Evolutionary conservation across 371 early-diverging fungal species (phyloP).

Genomic region (Lichtheimia ornata): DNA sequence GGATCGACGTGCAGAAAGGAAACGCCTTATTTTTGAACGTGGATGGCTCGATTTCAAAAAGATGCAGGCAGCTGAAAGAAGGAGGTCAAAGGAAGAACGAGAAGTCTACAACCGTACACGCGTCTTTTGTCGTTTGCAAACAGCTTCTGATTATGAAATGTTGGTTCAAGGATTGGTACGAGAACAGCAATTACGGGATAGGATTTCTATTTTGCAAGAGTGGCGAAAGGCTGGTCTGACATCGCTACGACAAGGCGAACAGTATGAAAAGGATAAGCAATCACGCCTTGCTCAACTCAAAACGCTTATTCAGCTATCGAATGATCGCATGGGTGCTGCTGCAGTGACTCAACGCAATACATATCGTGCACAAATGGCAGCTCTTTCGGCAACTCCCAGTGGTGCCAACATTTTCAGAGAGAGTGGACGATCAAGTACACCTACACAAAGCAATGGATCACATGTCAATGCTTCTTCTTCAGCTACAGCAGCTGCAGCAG

Average conservation of each 20-base stretch:
- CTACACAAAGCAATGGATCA: conserved; percentile 9
- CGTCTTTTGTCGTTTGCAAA: conserved; percentile 89
- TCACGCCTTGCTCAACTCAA: conserved; percentile 43
- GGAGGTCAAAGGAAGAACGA: conserved; percentile 82
- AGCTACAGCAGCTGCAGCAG: neutral
- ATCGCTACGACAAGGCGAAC: conserved; percentile 71
- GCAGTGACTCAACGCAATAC: conserved; percentile 18
- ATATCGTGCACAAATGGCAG: conserved; percentile 26
- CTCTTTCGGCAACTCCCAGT: conserved; percentile 18
- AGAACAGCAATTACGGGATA: conserved; percentile 72
- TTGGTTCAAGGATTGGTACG: conserved; percentile 81
- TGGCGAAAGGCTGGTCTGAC: conserved; percentile 89
- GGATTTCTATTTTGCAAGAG: conserved; percentile 88
- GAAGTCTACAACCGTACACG: conserved; percentile 78
- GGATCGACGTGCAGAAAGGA: conserved; percentile 82
- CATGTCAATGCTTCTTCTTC: conserved; percentile 1
- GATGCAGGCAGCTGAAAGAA: conserved; percentile 78
- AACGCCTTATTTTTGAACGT: conserved; percentile 86
- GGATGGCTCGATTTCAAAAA: conserved; percentile 85
- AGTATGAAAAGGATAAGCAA: conserved; percentile 68
- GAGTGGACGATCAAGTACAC: conserved; percentile 13
- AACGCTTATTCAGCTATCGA: conserved; percentile 39
- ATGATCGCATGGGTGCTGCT: conserved; percentile 32
- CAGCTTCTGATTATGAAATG: conserved; percentile 78
- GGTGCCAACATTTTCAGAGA: conserved; percentile 35